A percentile compares a stretch with the other conserved stretches of the same genome.
Conservation (phyloP, 2,329 filamentous ascomycete genomes). For the Rhytidhysteron rufulum region DNA sequence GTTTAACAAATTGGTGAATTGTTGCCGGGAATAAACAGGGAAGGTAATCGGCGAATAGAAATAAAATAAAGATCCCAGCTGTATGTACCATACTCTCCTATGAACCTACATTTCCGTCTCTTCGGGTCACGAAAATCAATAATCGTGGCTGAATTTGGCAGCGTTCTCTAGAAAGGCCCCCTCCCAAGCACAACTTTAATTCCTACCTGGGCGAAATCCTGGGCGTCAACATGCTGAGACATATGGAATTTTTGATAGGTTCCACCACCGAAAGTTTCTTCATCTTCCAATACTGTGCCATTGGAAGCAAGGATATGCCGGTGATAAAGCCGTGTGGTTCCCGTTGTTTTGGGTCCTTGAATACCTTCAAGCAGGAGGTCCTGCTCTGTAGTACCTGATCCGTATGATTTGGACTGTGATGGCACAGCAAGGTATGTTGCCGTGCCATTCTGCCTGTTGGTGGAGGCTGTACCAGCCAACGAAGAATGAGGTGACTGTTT, state of each 20-base stretch:
- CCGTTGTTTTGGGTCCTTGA: constrained; percentile 10
- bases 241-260: constrained; percentile 9
- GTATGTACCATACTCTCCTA: too few species aligned
- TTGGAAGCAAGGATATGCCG: constrained; percentile 56
- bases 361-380: constrained; percentile 53
- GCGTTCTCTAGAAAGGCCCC: constrained; percentile 19
- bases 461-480: constrained; percentile 40
- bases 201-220: constrained; percentile 19
- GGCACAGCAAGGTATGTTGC: constrained; percentile 51
- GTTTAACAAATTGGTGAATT: too few species aligned
- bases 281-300: constrained; percentile 49
- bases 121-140: too few species aligned
- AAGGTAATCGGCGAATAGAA: too few species aligned
- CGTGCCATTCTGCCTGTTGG: constrained; percentile 55
- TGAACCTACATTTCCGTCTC: too few species aligned
- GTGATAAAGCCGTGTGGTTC: constrained; percentile 49
- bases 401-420: constrained; percentile 47
- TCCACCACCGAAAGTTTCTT: constrained; percentile 31
- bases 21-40: too few species aligned
- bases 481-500: constrained; percentile 15
- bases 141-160: too few species aligned
- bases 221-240: constrained; percentile 6
- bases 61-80: too few species aligned
- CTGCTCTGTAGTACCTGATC: constrained; percentile 56
- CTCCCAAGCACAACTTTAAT: constrained; percentile 26